A percentile compares a stretch with the other conserved stretches of the same genome.
phyloP scores from a whole-genome alignment of 306 rosid genomes.

The Senna siamea region DNA sequence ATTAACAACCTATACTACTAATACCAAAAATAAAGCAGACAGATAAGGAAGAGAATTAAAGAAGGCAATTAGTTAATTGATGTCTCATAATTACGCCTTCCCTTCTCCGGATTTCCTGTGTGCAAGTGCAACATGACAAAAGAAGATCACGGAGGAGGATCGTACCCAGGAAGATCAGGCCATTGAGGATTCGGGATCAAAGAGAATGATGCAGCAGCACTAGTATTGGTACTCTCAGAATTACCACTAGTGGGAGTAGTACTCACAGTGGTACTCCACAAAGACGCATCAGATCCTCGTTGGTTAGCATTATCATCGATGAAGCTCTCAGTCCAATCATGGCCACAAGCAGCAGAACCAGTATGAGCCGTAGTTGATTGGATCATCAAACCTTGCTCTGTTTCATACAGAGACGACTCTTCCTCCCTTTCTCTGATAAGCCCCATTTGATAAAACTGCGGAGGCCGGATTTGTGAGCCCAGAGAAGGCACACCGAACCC shows the following conservation, averaged over 20 bases:
- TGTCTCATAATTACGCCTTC: neutral
- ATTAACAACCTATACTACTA: neutral
- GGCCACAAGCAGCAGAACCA: neutral
- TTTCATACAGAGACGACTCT: neutral
- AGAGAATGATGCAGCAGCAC: neutral
- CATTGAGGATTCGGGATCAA: constrained; percentile 4
- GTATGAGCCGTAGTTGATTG: too few species aligned
- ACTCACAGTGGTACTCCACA: constrained; percentile 20
- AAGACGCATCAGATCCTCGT: neutral
- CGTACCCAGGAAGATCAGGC: constrained; percentile 3
- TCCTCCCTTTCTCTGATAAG: neutral
- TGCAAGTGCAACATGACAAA: too few species aligned
- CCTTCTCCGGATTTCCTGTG: too few species aligned
- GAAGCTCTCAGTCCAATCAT: neutral
- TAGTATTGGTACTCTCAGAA: neutral
- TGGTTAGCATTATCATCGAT: neutral
- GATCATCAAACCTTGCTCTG: neutral
- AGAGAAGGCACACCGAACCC: neutral
- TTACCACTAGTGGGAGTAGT: neutral
- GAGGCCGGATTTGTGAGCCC: neutral
- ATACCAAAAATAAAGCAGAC: constrained; percentile 20
- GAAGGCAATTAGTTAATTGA: neutral
- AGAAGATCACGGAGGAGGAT: constrained; percentile 24
- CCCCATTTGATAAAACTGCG: neutral
- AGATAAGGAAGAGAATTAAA: neutral